Evolutionary conservation across 2,329 filamentous ascomycete species (phyloP), one percentile per base, ranked within the genome.

Genomic region (Stenocarpella maydis): DNA sequence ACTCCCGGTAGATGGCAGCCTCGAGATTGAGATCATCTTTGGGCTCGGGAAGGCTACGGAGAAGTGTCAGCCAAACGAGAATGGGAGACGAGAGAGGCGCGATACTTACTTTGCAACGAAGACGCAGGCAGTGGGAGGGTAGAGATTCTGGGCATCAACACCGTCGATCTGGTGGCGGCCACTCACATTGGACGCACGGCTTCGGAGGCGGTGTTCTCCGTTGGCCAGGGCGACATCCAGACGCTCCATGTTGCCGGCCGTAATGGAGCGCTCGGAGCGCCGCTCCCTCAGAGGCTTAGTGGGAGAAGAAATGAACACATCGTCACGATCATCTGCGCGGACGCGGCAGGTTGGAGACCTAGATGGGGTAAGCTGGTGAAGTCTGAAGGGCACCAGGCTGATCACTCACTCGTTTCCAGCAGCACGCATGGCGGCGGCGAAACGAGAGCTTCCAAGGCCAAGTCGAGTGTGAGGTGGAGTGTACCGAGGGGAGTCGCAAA

Each of bases 41-140:
- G 1, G 79, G 75, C 72, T 87, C 83, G 0, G 86, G 81, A 2
- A 91, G 81, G 69, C 88, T 91, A 41, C 58, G 8, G 90, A 41
- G 6, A 55, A 15, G 37, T 6, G 60, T 76, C 69, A 75, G 74
- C 65, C 14, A 24, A 37, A 49, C 17, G 28, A 47, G 24, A 37
- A 15, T 34, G 26, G 10, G 15, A 50, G 19, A 19, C 43, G 60
- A 41, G n/a, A 12, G 28, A 31, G 15, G 26, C 28, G 4, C 15
- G 19, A 14, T 8, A 82, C 86, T 81, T 82, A 91, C 89, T 91
- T 91, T 39, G 89, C 89, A 45, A 90, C 88, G 73, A 91, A 91
- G 43, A 91, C 82, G 74, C 89, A 91, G 47, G 86, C 85, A 9
- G 82, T 83, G 0, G 87, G 82, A 0, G 87, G 84, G 65, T 86